These are phyloP conservation scores for Gracilaria caudata DNA, from an alignment of 23 red algal species.

Conservation along the genomic window DNA sequence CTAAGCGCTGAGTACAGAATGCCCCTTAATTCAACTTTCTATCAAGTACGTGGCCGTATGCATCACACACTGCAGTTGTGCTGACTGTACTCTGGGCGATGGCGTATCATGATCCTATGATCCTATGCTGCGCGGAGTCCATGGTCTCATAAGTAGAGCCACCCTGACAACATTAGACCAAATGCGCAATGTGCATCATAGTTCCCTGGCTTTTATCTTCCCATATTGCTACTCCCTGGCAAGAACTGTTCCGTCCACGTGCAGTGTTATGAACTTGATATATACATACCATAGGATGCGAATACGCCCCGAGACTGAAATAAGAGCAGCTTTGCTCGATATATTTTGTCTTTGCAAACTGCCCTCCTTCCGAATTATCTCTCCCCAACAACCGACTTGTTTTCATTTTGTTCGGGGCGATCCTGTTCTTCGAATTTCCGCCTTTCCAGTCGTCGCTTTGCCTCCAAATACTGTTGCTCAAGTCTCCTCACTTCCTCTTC, in stretches of 20 bases:
- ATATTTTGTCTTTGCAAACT: neutral
- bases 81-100: too few relatives aligned
- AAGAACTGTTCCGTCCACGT: neutral
- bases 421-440: slow-evolving; percentile 25
- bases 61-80: too few relatives aligned
- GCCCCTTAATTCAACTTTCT: too few relatives aligned
- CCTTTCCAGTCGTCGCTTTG: slow-evolving; percentile 39
- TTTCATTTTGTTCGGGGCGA: slow-evolving; percentile 8
- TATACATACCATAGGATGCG: slow-evolving; percentile 3
- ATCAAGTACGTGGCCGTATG: too few relatives aligned
- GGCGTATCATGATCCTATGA: too few relatives aligned
- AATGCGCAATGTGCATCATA: neutral
- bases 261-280: neutral
- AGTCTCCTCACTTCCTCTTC: slow-evolving; percentile 48
- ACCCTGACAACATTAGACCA: neutral
- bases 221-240: neutral
- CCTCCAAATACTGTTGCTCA: slow-evolving; percentile 52
- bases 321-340: neutral
- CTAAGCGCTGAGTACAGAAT: too few relatives aligned
- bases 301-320: neutral
- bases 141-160: neutral
- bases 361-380: neutral
- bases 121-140: too few relatives aligned
- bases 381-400: slow-evolving; percentile 20
- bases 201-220: neutral